A percentile compares a stretch with the other conserved stretches of the same genome.
Evolutionary conservation across 2,329 filamentous ascomycete species (phyloP).

Genomic region (Exutisphaerella laricina): DNA sequence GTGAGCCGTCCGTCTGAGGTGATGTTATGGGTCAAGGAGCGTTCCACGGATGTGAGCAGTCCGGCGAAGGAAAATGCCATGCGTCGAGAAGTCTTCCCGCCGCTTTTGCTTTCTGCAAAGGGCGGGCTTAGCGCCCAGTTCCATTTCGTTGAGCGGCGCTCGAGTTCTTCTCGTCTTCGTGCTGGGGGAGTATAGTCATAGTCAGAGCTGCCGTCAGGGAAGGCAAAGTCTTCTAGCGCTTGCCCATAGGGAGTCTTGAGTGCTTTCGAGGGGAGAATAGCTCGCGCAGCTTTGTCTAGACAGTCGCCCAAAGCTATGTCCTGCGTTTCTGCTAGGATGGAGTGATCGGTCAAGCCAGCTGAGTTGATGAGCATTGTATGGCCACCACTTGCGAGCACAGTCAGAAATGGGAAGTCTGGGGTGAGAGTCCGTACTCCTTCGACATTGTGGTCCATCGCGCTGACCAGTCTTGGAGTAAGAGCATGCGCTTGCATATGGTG

Average conservation of each 20-base stretch:
- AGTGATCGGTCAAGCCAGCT: conserved; percentile 60
- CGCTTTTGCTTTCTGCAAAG: conserved; percentile 49
- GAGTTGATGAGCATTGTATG: conserved; percentile 85
- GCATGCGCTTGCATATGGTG: conserved; percentile 99
- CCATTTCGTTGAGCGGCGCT: conserved; percentile 44
- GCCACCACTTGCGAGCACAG: conserved; percentile 83
- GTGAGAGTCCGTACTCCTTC: conserved; percentile 5
- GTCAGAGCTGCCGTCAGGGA: conserved; percentile 46
- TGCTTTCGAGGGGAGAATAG: conserved; percentile 60
- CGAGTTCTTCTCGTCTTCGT: conserved; percentile 55
- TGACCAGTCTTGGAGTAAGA: conserved; percentile 70
- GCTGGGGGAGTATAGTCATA: conserved; percentile 57
- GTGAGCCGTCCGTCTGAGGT: conserved; percentile 28
- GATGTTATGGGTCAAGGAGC: conserved; percentile 41
- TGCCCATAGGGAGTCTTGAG: conserved; percentile 74
- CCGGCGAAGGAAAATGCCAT: conserved; percentile 72
- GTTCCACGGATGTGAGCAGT: conserved; percentile 59
- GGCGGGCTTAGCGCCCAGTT: conserved; percentile 68
- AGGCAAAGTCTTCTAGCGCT: conserved; percentile 73
- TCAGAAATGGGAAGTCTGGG: conserved; percentile 76
- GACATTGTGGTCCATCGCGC: conserved; percentile 11
- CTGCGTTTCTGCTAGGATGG: conserved; percentile 64
- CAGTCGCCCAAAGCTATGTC: conserved; percentile 87
- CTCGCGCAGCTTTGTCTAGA: conserved; percentile 78
- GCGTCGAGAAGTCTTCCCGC: conserved; percentile 34